Base-by-base conservation (phyloP, 163 green algal genomes). In the Scenedesmus sp. region DNA sequence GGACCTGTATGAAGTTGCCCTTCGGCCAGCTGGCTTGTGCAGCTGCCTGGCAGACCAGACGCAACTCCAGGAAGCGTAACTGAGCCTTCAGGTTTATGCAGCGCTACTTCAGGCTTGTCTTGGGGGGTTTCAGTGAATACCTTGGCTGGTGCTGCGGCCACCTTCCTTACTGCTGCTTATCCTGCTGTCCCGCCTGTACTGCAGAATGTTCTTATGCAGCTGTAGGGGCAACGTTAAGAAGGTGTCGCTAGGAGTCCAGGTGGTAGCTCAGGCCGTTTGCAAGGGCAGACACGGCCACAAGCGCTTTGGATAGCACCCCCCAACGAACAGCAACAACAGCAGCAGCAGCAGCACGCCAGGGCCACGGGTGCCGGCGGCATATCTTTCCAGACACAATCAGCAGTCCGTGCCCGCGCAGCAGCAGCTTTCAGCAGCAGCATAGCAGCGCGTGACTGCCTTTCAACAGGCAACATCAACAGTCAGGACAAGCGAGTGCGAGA, bases 191-290 rank as follows among this genome's bases (percentile, higher is more conserved):
- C 65, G 40, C 5, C 22, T 26, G 33, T 88, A 37, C 24, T 88
- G 88, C 88, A 92, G 88, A 92, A 92, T 92, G 88, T 73, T 37
- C 88, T 56, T 92, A 84, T 88, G 88, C 61, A 87, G 35, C 35
- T 83, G 33, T 88, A 92, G 80, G 61, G 88, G 88, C 65, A 83
- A 88, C 80, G n/a, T 92, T 56, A 92, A 65, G 81, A 88, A 88
- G 56, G 30, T 92, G 12, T 37, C 59, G 18, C 37, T 65, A 22
- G 88, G 88, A 49, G 81, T 88, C 3, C 88, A 83, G 79, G 81
- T 84, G 22, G 22, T 85, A 59, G 88, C 61, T 13, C 37, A 83
- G 43, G 43, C 88, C 30, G 56, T 88, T 42, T 84, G 80, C 80
- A 88, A 92, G 88, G 80, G 87, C 46, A 37, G 87, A 18, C 87